Evolutionary conservation across 148 eudicot genomes (phyloP), one percentile per base, ranked within the genome.

Genomic region (Arbutus unedo): DNA sequence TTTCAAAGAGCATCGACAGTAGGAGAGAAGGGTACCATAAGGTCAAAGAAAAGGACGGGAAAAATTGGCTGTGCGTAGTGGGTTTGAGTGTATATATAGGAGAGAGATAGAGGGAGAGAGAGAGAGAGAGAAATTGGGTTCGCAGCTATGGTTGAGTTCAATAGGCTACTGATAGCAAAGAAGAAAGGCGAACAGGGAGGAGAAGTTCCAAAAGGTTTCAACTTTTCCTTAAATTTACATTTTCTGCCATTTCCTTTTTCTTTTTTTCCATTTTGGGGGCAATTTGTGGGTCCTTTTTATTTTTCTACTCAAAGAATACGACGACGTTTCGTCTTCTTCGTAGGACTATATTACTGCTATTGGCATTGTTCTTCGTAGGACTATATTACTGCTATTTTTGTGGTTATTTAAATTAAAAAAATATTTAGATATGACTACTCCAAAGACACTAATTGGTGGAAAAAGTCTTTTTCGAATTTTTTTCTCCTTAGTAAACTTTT

Each of bases 1-100:
- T 8, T 51, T 44, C 59, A 67, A 25, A 67, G 60, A 80, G 75
- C 82, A 80, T 67, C 81, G 68, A 67, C 75, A 2, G 14, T 21
- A 19, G 14, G 54, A 9, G 54, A 5, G 10, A 76, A 13, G 18
- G 57, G 6, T 18, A 19, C 5, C 13, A 4, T 41, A 47, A 64
- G 25, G 50, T 67, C 43, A 80, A 18, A 67, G 14, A 2, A 80
- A 80, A 19, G 49, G 74, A 38, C 21, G 25, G 13, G 49, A 1
- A 16, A 2, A 4, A 38, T 49, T 43, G 16, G 15, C 3, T 48
- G 8, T 49, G 13, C 49, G 49, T 14, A 43, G 21, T 43, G 48
- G 48, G 49, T 5, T n/a, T 70, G 47, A 11, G 19, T 64, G 8
- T 31, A 14, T 38, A 38, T 38, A 38, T 38, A 68, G 18, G 25